Evolutionary conservation across 2,329 filamentous ascomycete genomes (phyloP), one percentile per base, ranked within the genome.

Genomic region (Aspergillus caelatus): DNA sequence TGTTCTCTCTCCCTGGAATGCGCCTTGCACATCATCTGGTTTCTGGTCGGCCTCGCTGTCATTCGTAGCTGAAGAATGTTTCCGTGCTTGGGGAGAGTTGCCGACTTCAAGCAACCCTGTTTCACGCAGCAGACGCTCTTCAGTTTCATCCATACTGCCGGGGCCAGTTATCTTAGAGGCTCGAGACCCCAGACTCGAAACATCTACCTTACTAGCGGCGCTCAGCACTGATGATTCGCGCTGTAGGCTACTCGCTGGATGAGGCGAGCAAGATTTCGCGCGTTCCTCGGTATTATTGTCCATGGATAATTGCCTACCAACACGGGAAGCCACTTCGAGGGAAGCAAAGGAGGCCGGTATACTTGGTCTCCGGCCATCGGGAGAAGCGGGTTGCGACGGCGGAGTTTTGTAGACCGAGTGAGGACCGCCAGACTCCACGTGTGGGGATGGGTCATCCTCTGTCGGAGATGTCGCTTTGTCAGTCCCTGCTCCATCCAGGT

Each of bases 101-200:
- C 80, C 78, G 21, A 78, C 72, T 45, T 86, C 84, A 28, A 91
- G 77, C 26, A 93, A 80, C 1, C 90, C 90, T 8, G 88, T 84
- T 74, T 92, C 87, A 67, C 88, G 85, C 32, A 93, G 79, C 6
- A 92, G 80, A 46, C 88, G 87, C 64, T 88, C 86, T 73, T 93
- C 91, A 10, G 84, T 85, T 4, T 89, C 89, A 71, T 92, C 90
- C 30, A 86, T 82, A 62, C 76, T 79, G 34, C 69, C 73, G 23
- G 74, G 74, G 41, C 72, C 73, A 74, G 72, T 74, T 30, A 75
- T 61, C 58, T 72, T 76, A 16, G 78, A 78, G 8, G 73, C 72
- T n/a, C 68, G 73, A 30, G 74, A 76, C 14, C 68, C 71, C 2
- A 77, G 65, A 50, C 75, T 77, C 19, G 73, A 73, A 14, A 72